phyloP scores from a whole-genome alignment of 2,329 filamentous ascomycete genomes.

The Trichoderma aggressivum region DNA sequence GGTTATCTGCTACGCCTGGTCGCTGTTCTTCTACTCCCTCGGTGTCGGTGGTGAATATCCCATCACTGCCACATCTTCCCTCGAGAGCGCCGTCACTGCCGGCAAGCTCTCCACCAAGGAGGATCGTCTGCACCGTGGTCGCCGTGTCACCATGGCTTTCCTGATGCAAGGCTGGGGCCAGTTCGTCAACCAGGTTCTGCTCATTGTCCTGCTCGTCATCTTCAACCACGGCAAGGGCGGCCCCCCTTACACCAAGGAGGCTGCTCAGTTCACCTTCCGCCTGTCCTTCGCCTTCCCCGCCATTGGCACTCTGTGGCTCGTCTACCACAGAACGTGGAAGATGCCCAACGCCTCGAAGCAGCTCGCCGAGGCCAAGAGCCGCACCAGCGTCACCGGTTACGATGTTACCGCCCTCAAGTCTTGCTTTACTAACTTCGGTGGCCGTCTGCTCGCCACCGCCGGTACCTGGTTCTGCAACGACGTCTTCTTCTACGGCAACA shows the following conservation, averaged over 20 bases:
- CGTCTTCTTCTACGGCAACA: slow-evolving; percentile 99
- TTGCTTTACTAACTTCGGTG: slow-evolving; percentile 79
- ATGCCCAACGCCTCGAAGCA: slow-evolving; percentile 87
- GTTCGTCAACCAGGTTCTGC: slow-evolving; percentile 85
- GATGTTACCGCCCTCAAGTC: slow-evolving; percentile 77
- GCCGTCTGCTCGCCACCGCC: slow-evolving; percentile 80
- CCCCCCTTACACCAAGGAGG: slow-evolving; percentile 72
- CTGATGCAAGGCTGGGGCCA: slow-evolving; percentile 99
- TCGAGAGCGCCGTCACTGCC: slow-evolving; percentile 84
- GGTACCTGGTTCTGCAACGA: slow-evolving; percentile 95
- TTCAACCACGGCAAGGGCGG: slow-evolving; percentile 76
- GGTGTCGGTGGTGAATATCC: slow-evolving; percentile 86
- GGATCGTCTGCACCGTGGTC: slow-evolving; percentile 90
- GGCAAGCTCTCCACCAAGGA: slow-evolving; percentile 87
- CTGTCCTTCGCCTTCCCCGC: slow-evolving; percentile 90
- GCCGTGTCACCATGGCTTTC: slow-evolving; percentile 93
- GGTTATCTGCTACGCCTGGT: slow-evolving; percentile 96
- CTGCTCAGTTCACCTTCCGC: slow-evolving; percentile 87
- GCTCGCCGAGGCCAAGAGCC: slow-evolving; percentile 78
- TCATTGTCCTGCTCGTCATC: slow-evolving; percentile 82
- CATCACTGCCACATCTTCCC: slow-evolving; percentile 92
- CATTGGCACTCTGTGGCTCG: slow-evolving; percentile 86
- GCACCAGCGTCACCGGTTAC: slow-evolving; percentile 84
- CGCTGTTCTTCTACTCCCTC: slow-evolving; percentile 71
- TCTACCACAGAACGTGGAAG: slow-evolving; percentile 94